Percentiles rank a stretch among this genome's conserved stretches.
Conservation (phyloP, 768 basidiomycete genomes). For the Tricholoma bakamatsutake region DNA sequence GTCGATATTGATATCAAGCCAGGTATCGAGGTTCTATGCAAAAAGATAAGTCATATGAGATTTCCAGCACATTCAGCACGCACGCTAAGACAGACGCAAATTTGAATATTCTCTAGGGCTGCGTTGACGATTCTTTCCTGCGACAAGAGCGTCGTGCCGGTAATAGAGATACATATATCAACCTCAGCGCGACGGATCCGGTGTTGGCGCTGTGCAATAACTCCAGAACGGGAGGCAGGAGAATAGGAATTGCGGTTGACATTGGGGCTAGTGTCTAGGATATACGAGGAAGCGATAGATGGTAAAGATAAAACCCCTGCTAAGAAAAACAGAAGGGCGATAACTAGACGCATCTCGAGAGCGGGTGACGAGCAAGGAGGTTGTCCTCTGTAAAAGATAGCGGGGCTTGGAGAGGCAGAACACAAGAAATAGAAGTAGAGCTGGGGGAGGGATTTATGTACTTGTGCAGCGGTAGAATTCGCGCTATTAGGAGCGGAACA, state of each 20-base stretch:
- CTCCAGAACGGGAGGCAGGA: not conserved
- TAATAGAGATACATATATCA: slow-evolving; percentile 1
- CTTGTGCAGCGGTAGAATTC: not conserved
- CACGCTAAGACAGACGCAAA: not conserved
- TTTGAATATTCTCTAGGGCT: not conserved
- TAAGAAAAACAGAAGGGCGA: not conserved
- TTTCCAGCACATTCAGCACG: not conserved
- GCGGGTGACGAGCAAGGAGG: not conserved
- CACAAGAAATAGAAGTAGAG: not conserved
- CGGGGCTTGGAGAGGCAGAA: slow-evolving; percentile 7
- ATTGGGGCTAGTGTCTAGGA: not conserved
- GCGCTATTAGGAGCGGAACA: not conserved
- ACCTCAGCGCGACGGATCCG: not conserved
- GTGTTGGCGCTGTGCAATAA: slow-evolving; percentile 2
- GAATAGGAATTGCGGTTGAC: not conserved
- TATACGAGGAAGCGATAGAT: not conserved
- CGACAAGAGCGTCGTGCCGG: not conserved
- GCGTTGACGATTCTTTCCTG: not conserved
- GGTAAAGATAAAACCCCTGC: not conserved
- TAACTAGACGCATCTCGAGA: not conserved
- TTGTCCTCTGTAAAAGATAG: not conserved
- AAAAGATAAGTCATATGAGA: not conserved
- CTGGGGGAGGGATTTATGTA: not conserved
- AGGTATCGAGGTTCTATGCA: slow-evolving; percentile 1
- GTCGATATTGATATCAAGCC: slow-evolving; percentile 3